These are phyloP conservation scores for Volvox africanus DNA, from an alignment of 139 green algal species.

Conservation along the genomic window DNA sequence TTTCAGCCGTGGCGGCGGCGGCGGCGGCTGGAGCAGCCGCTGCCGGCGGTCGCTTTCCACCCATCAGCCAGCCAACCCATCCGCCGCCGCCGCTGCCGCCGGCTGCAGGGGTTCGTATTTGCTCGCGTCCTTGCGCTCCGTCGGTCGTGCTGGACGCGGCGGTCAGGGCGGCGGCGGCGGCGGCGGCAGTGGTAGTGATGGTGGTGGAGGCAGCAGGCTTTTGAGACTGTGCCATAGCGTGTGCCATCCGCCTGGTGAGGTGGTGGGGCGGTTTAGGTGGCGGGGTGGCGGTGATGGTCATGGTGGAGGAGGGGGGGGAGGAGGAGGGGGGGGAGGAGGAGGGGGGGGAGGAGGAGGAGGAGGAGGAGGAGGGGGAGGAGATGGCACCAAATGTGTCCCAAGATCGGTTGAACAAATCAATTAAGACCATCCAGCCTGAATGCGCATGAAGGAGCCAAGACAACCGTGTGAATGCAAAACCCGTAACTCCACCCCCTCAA, in stretches of 20 bases:
- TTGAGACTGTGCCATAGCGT: conserved; percentile 66
- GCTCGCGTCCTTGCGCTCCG: too few relatives aligned
- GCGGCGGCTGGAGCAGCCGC: not conserved
- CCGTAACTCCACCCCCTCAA: too few relatives aligned
- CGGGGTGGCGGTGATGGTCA: too few relatives aligned
- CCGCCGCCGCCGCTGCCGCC: conserved; percentile 15
- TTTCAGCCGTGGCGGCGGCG: not conserved
- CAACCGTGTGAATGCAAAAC: too few relatives aligned
- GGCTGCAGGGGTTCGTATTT: not conserved
- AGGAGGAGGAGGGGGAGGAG: too few relatives aligned
- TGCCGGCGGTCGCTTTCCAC: not conserved
- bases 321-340: not conserved
- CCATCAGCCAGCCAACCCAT: conserved; percentile 70
- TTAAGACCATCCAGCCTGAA: too few relatives aligned
- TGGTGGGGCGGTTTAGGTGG: too few relatives aligned
- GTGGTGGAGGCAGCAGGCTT: not conserved
- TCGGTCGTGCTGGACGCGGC: too few relatives aligned
- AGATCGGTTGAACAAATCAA: too few relatives aligned
- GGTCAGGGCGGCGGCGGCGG: not conserved
- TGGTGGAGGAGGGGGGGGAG: too few relatives aligned
- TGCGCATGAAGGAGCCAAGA: too few relatives aligned
- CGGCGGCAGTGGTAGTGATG: not conserved
- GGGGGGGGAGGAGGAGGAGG: not conserved
- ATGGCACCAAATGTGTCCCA: too few relatives aligned
- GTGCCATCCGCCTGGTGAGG: conserved; percentile 71